phyloP scores from a whole-genome alignment of 495 filamentous ascomycete genomes.

The Trichoderma orchidacearum region DNA sequence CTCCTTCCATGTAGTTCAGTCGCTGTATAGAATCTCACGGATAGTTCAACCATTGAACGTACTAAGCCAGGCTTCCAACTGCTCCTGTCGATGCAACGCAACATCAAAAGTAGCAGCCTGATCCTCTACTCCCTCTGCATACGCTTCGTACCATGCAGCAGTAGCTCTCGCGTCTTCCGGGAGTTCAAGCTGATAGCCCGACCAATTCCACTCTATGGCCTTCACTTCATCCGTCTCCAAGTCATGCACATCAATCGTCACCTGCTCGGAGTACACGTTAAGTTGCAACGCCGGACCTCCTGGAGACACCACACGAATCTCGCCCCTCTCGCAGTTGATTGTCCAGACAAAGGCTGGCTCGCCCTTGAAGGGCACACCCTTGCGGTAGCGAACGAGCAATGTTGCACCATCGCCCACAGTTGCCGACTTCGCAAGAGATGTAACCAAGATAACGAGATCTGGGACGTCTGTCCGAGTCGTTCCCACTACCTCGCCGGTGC shows the following conservation, averaged over 20 bases:
- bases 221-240: conserved; percentile 25
- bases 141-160: conserved; percentile 36
- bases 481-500: conserved; percentile 11
- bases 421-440: conserved; percentile 25
- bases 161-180: conserved; percentile 24
- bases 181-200: conserved; percentile 24
- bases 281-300: too few species aligned
- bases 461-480: conserved; percentile 23
- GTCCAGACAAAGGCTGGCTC: conserved; percentile 36
- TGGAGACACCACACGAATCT: too few species aligned
- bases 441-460: conserved; percentile 32
- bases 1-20: too few species aligned
- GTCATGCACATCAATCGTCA: conserved; percentile 29
- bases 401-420: conserved; percentile 15
- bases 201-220: conserved; percentile 25
- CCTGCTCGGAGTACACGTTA: conserved; percentile 16
- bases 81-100: conserved; percentile 27
- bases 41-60: too few species aligned
- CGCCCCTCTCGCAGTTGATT: conserved; percentile 40
- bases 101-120: conserved; percentile 26
- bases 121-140: conserved; percentile 15
- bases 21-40: too few species aligned
- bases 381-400: conserved; percentile 29
- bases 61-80: conserved; percentile 12
- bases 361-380: conserved; percentile 32